These are phyloP conservation scores for Suhomyces bribrorum DNA, from an alignment of 1,139 yeast genomes.

Conservation along the genomic window DNA sequence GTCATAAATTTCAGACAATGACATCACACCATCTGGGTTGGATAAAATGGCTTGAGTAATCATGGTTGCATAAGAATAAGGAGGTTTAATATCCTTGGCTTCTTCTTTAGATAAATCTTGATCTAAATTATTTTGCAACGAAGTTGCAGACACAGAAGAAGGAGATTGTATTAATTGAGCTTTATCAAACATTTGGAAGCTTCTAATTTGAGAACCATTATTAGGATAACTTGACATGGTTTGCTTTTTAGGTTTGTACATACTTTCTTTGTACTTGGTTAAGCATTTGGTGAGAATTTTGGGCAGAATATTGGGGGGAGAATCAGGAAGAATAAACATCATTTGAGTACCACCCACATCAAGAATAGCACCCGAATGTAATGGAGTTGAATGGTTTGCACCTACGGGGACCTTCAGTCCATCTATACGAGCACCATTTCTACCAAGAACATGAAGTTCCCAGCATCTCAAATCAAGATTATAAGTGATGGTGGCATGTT, in stretches of 20 bases:
- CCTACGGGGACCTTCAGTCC: conserved; percentile 59
- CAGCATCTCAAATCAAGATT: conserved; percentile 75
- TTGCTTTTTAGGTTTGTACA: conserved; percentile 21
- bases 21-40: conserved; percentile 82
- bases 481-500: conserved; percentile 82
- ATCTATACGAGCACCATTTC: conserved; percentile 93
- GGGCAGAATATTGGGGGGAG: conserved; percentile 66
- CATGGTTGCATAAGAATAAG: conserved; percentile 96
- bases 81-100: conserved; percentile 91
- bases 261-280: conserved; percentile 30
- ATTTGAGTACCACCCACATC: conserved; percentile 97
- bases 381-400: conserved; percentile 45
- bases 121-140: conserved; percentile 50
- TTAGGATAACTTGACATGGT: conserved; percentile 1
- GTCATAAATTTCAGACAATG: conserved; percentile 85
- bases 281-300: conserved; percentile 48
- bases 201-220: conserved; percentile 26
- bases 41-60: conserved; percentile 95
- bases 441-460: conserved; percentile 81
- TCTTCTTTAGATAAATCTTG: conserved; percentile 87
- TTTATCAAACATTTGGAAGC: conserved; percentile 58
- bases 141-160: conserved; percentile 41
- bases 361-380: conserved; percentile 81
- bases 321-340: conserved; percentile 97
- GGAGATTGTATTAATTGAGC: conserved; percentile 42